phyloP scores from a whole-genome alignment of 2,329 filamentous ascomycete genomes.

The Penicillium capsulatum region DNA sequence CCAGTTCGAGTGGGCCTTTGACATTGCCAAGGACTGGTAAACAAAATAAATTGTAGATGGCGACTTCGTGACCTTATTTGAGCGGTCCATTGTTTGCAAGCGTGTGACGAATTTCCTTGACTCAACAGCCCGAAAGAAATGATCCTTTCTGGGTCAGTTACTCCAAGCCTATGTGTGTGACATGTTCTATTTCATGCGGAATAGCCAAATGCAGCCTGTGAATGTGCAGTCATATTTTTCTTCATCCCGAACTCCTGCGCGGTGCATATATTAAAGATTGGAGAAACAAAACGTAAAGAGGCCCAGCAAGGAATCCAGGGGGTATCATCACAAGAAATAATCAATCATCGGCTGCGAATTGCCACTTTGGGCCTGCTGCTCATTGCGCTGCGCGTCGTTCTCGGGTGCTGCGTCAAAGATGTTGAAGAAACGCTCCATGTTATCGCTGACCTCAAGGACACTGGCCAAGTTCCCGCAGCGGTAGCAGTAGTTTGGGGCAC shows the following conservation, averaged over 20 bases:
- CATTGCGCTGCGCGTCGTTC: constrained; percentile 75
- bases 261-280: constrained; percentile 9
- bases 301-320: constrained; percentile 19
- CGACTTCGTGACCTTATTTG: constrained; percentile 20
- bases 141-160: constrained; percentile 12
- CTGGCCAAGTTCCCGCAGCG: constrained; percentile 95
- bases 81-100: constrained; percentile 25
- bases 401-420: constrained; percentile 96
- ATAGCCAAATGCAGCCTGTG: constrained; percentile 20
- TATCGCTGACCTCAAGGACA: constrained; percentile 91
- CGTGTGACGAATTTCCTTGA: constrained; percentile 30
- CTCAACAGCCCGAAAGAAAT: constrained; percentile 29
- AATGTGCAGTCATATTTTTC: constrained; percentile 20
- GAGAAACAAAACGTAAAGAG: constrained; percentile 6
- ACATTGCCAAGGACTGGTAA: constrained; percentile 92
- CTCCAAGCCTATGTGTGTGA: constrained; percentile 7
- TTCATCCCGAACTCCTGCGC: constrained; percentile 29
- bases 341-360: constrained; percentile 66
- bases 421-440: constrained; percentile 92
- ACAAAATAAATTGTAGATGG: constrained; percentile 4
- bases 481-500: constrained; percentile 93
- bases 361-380: constrained; percentile 68
- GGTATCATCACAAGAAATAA: constrained; percentile 62
- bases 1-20: constrained; percentile 91
- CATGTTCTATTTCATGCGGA: constrained; percentile 21